A percentile compares a stretch with the other conserved stretches of the same genome.
Evolutionary conservation across 495 filamentous ascomycete species (phyloP).

Genomic region (Podospora sp.): DNA sequence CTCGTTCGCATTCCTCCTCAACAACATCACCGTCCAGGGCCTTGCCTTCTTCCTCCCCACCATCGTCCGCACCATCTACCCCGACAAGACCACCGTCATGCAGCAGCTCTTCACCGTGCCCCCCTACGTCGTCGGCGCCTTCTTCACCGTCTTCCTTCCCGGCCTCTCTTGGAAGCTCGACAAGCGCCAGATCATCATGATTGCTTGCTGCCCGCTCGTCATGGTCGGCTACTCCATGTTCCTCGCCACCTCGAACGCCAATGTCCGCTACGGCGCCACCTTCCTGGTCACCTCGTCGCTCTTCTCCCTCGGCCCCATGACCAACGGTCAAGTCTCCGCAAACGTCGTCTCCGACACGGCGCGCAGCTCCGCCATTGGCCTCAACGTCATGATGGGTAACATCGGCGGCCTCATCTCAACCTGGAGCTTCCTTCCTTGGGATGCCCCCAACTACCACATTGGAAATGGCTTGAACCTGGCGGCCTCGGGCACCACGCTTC

Average conservation of each 20-base stretch:
- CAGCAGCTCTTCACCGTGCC: slow-evolving; percentile 66
- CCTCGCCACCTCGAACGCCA: slow-evolving; percentile 54
- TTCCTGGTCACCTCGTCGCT: slow-evolving; percentile 69
- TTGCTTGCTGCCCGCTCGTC: slow-evolving; percentile 56
- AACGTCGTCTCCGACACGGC: slow-evolving; percentile 74
- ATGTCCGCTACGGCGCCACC: slow-evolving; percentile 68
- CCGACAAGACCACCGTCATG: slow-evolving; percentile 52
- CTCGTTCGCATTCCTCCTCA: slow-evolving; percentile 66
- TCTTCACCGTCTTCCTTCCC: slow-evolving; percentile 66
- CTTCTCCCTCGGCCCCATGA: slow-evolving; percentile 68
- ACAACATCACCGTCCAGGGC: slow-evolving; percentile 77
- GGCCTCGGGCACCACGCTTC: slow-evolving; percentile 53
- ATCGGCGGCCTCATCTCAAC: slow-evolving; percentile 71
- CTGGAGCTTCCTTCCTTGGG: slow-evolving; percentile 67
- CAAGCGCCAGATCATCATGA: slow-evolving; percentile 64
- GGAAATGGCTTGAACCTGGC: slow-evolving; percentile 77
- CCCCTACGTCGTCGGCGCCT: slow-evolving; percentile 68
- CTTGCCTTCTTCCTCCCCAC: slow-evolving; percentile 74
- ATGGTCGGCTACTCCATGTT: slow-evolving; percentile 76
- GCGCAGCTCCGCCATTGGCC: slow-evolving; percentile 63
- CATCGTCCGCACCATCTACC: slow-evolving; percentile 70
- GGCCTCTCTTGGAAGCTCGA: slow-evolving; percentile 63
- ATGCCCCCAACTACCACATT: slow-evolving; percentile 69
- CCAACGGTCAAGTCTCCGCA: slow-evolving; percentile 66
- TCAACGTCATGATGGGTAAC: slow-evolving; percentile 69